Base-by-base conservation (phyloP, 768 basidiomycete genomes). In the Ramaria rubella region DNA sequence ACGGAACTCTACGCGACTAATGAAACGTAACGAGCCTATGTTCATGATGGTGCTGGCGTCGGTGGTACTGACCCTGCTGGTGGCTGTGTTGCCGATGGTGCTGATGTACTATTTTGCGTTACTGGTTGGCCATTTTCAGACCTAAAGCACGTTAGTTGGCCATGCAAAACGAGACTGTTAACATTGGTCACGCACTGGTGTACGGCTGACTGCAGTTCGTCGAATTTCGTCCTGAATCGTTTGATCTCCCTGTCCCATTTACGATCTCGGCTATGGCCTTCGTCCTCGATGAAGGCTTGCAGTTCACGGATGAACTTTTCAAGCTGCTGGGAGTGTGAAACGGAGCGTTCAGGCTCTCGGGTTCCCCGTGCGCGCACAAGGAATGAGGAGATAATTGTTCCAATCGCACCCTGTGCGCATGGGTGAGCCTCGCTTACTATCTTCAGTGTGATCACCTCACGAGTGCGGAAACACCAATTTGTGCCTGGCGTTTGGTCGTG, bases 341-440 rank as follows among this genome's bases (percentile, higher is more conserved):
- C 72, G 0, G 84, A 85, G n/a, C 76, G 51, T 59, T 88, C 84
- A 1, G 87, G 87, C 61, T 89, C 87, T 34, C 79, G 79, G 0
- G 85, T 81, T 11, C 86, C 85, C 26, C 86, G 80, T 24, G 79
- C 75, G 12, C 82, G 80, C 3, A 87, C 87, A 24, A 90, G 74
- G 67, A 85, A 89, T 1, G 86, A 83, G 17, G 87, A 86, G 14
- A 83, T 77, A 19, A 88, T 21, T 0, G 87, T 90, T 3, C 86
- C 68, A 11, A 85, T 56, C n/a, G 81, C 86, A 30, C 87, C 84
- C 52, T 55, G 21, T 26, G 9, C n/a, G 2, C n/a, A 3, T 9
- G 23, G 2, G 7, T 42, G 34, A 42, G 43, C 43, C 7, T 30
- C 11, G 21, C n/a, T 17, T 26, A n/a, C 5, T 15, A 4, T 24